Evolutionary conservation across 2,329 filamentous ascomycete species (phyloP).

Genomic region (Cercospora sp.): DNA sequence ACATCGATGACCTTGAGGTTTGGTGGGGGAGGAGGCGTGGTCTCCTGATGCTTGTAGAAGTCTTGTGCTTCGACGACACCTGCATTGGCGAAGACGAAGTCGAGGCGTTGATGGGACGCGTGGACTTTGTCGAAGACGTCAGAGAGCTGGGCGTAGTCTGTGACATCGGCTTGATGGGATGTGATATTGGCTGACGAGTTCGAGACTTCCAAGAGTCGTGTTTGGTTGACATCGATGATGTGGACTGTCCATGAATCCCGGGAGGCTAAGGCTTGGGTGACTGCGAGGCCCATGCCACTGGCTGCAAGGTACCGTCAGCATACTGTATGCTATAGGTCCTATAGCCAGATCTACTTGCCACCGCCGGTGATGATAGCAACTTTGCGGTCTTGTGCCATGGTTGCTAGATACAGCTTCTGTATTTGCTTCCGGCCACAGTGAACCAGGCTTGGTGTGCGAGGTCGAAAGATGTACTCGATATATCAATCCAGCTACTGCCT

Average conservation of each 20-base stretch:
- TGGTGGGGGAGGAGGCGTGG: constrained; percentile 30
- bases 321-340: too few species aligned
- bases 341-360: constrained; percentile 18
- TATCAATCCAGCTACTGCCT: neutral
- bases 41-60: constrained; percentile 42
- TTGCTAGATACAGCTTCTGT: neutral
- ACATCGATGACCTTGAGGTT: constrained; percentile 43
- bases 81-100: constrained; percentile 54
- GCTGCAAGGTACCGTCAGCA: constrained; percentile 30
- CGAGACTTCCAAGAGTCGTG: constrained; percentile 37
- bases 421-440: neutral
- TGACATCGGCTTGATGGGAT: constrained; percentile 45
- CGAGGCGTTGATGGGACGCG: constrained; percentile 36
- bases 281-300: constrained; percentile 46
- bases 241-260: constrained; percentile 44
- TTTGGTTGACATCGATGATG: constrained; percentile 43
- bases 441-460: neutral
- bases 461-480: neutral
- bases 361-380: constrained; percentile 33
- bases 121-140: constrained; percentile 43
- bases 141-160: constrained; percentile 39
- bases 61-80: constrained; percentile 47
- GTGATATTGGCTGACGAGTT: constrained; percentile 31
- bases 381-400: constrained; percentile 22
- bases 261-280: constrained; percentile 40